Conservation (phyloP, 352 stramenopile genomes). For the Blastocystis sp. region DNA sequence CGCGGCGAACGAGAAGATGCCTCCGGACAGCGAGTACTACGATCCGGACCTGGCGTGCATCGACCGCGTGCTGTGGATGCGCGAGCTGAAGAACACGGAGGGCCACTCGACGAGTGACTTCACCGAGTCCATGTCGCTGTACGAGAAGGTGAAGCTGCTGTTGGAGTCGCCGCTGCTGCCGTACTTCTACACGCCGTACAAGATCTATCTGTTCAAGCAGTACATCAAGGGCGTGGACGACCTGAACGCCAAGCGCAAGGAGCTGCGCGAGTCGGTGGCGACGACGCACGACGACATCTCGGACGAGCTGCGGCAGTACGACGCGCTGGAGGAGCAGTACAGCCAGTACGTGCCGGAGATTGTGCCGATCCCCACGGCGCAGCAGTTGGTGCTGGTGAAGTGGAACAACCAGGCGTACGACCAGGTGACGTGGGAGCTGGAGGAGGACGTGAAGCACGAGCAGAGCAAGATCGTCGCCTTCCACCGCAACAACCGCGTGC, state of each 20-base stretch:
- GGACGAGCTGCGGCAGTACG: constrained; percentile 70
- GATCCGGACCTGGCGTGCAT: constrained; percentile 44
- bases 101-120: constrained; percentile 8
- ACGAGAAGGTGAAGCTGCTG: constrained; percentile 52
- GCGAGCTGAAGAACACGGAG: constrained; percentile 42
- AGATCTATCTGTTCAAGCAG: constrained; percentile 50
- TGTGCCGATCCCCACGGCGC: neutral
- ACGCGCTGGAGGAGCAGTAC: constrained; percentile 76
- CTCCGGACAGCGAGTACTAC: constrained; percentile 79
- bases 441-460: constrained; percentile 82
- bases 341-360: neutral
- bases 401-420: constrained; percentile 85
- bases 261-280: neutral
- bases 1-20: constrained; percentile 55
- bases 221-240: constrained; percentile 46
- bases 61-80: constrained; percentile 60
- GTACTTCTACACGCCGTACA: constrained; percentile 62
- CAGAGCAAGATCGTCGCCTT: constrained; percentile 73
- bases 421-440: constrained; percentile 84
- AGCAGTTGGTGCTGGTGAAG: constrained; percentile 76
- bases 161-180: constrained; percentile 36
- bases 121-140: constrained; percentile 2
- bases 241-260: neutral
- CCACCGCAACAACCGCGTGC: constrained; percentile 35
- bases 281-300: neutral